Evolutionary conservation across 2,329 filamentous ascomycete genomes (phyloP).

Genomic region (Fonsecaea nubica): DNA sequence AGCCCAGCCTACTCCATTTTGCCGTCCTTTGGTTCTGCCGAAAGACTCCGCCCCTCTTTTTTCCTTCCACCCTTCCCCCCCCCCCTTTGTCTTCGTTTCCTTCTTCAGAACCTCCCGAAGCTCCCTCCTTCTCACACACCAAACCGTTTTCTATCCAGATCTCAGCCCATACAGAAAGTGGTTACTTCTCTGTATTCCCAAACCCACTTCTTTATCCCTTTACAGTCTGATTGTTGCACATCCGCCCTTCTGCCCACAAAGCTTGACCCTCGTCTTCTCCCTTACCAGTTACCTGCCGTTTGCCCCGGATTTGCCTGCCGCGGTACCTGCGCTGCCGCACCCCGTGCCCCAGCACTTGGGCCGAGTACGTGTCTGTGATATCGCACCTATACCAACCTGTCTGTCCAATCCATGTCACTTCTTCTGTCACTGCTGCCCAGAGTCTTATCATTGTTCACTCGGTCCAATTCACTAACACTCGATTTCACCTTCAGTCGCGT

Average conservation of each 20-base stretch:
- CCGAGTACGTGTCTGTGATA: constrained; percentile 12
- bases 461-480: constrained; percentile 23
- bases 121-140: constrained; percentile 24
- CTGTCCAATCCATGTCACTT: constrained; percentile 5
- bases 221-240: constrained; percentile 38
- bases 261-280: constrained; percentile 29
- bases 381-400: neutral
- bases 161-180: constrained; percentile 37
- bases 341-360: constrained; percentile 4
- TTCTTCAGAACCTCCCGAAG: constrained; percentile 19
- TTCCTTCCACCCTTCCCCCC: neutral
- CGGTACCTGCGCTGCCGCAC: constrained; percentile 30
- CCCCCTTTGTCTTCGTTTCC: constrained; percentile 22
- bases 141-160: constrained; percentile 35
- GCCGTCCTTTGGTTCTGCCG: constrained; percentile 21
- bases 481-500: constrained; percentile 9
- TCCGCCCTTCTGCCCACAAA: constrained; percentile 34
- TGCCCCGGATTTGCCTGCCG: constrained; percentile 32
- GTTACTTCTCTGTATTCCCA: constrained; percentile 35
- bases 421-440: constrained; percentile 13
- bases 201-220: constrained; percentile 37
- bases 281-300: constrained; percentile 25
- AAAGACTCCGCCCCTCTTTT: constrained; percentile 17
- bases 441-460: constrained; percentile 8
- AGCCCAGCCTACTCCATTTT: constrained; percentile 8